Evolutionary conservation across 805 yeast genomes (phyloP), one percentile per base, ranked within the genome.

Genomic region (Starmerella vitae): DNA sequence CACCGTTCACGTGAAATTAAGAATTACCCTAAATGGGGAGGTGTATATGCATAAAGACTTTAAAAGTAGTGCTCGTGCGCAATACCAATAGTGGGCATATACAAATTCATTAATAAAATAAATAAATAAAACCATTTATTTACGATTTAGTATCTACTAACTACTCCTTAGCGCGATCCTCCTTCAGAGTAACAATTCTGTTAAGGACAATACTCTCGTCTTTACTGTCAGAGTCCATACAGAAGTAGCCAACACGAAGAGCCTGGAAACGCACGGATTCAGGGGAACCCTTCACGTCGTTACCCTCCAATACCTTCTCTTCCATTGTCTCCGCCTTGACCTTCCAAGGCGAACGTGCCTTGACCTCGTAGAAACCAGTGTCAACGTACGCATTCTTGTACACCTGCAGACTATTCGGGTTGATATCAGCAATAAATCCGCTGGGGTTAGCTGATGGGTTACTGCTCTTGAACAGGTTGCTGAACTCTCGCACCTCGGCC

Each of bases 231-330:
- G 70, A 72, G 59, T 91, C 98, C 58, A 84, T 60, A 55, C 94
- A 77, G 72, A 85, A 91, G 62, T 91, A 91, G 22, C 98, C 98
- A 33, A 83, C 88, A 64, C 98, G 76, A 61, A 91, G 72, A 22
- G 94, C 98, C 66, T 91, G 98, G 84, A 91, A 91, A 62, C 98
- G 74, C 24, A 82, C 84, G n/a, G 86, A 72, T 59, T 86, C 93
- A 33, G 75, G 72, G 3, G 74, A 70, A 17, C 69, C 61, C 46
- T 68, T 63, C 25, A 68, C 68, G 29, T 62, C 61, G 44, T 70
- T 68, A 58, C 91, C 96, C 50, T 71, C 67, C 48, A 85, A 78
- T 55, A 70, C 68, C 36, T 67, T 61, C 36, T 52, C 60, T 20
- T 48, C 53, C 57, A 84, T 82, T 29, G 70, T 64, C 36, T 74